Conservation (phyloP, 192 early-diverging fungal species). For the Gaertneriomyces sp. region DNA sequence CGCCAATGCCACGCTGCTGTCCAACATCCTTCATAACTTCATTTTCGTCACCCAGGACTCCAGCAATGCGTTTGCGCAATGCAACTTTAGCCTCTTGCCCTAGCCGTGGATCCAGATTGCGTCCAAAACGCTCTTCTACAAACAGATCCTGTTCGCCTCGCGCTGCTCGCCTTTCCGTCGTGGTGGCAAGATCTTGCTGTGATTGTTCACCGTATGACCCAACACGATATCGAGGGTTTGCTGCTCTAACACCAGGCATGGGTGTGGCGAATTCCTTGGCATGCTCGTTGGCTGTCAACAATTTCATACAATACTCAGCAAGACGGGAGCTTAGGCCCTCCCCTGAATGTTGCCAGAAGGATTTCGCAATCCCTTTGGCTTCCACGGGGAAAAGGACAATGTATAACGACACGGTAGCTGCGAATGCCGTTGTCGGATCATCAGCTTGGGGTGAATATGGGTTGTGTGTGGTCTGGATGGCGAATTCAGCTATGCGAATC, state of each 20-base stretch:
- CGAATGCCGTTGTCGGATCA: slow-evolving; percentile 40
- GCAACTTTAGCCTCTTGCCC: slow-evolving; percentile 71
- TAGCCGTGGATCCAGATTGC: slow-evolving; percentile 71
- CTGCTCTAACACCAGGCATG: slow-evolving; percentile 23
- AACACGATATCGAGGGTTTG: slow-evolving; percentile 30
- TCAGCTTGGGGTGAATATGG: slow-evolving; percentile 37
- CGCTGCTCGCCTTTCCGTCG: slow-evolving; percentile 6
- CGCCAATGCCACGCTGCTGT: slow-evolving; percentile 8
- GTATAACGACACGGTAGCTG: slow-evolving; percentile 45
- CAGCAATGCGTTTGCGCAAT: slow-evolving; percentile 80
- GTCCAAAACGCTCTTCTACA: slow-evolving; percentile 92
- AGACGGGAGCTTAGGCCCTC: slow-evolving; percentile 82
- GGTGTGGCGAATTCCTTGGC: slow-evolving; percentile 22
- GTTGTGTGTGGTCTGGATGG: slow-evolving; percentile 46
- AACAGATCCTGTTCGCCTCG: slow-evolving; percentile 60
- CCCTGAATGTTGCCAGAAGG: slow-evolving; percentile 95
- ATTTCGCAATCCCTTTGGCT: slow-evolving; percentile 73
- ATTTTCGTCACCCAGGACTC: slow-evolving; percentile 51
- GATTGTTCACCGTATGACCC: slow-evolving; percentile 1
- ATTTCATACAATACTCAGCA: slow-evolving; percentile 75
- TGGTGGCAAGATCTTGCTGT: slow-evolving; percentile 21
- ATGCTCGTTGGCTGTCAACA: slow-evolving; percentile 56
- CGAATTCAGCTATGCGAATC: slow-evolving; percentile 66
- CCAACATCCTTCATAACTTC: neutral
- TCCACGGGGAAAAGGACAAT: slow-evolving; percentile 73